Evolutionary conservation across 768 basidiomycete genomes (phyloP), one percentile per base, ranked within the genome.

Genomic region (Russula brevipes): DNA sequence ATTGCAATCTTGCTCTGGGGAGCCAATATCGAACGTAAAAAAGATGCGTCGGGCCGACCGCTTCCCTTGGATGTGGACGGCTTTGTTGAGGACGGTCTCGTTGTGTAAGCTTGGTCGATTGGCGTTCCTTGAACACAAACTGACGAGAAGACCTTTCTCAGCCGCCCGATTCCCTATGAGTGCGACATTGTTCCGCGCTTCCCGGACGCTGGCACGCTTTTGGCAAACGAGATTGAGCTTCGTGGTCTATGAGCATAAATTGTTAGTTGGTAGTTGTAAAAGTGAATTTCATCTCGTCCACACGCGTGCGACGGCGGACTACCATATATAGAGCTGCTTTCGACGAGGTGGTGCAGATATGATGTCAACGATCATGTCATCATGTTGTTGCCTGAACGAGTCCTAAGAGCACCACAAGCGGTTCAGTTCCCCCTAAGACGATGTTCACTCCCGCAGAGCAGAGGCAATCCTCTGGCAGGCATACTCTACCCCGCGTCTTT

Each of bases 401-500:
- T 24, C 24, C 24, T 24, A 24, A 24, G 1, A 24, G 24, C 24
- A 24, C 24, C 24, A 24, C 24, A 24, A 24, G 24, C 24, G 24
- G 24, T n/a, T n/a, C n/a, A n/a, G n/a, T 24, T 24, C 1, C 24
- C 24, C 24, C 24, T 24, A 41, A 31, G 39, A 14, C 14, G 41
- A 66, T 54, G 44, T n/a, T 35, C 57, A 45, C 59, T 5, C 54
- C 50, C 11, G 24, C 53, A 17, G 50, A 69, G 45, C 24, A 16
- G 14, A 50, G 39, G 24, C 62, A 38, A 38, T 17, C 30, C 16
- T 17, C 59, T 56, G 73, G 70, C 35, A 64, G 65, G n/a, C 76
- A 80, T 72, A 71, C 68, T 35, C 76, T 76, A 63, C 77, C 78
- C 59, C 81, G 91, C 36, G 72, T 86, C 57, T 91, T 91, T 73